Conservation (phyloP, 208 protist genomes). For the Naegleria gruberi region DNA sequence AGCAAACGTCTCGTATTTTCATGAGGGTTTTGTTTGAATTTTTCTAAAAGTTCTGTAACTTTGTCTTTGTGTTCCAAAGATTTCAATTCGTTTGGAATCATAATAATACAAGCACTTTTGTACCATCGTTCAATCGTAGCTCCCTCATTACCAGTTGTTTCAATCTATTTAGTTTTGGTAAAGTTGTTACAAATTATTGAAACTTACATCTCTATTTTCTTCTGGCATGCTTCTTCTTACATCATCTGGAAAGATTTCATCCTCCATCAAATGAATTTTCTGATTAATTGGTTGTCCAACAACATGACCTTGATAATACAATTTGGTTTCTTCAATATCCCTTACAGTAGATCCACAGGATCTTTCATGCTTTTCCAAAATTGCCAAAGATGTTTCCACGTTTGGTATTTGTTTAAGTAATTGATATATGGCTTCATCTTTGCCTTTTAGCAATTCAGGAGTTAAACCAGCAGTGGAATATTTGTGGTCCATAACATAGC, state of each 20-base stretch:
- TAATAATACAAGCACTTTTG: neutral
- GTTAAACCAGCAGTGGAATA: neutral
- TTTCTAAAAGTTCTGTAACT: too few relatives aligned
- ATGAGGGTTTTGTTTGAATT: too few relatives aligned
- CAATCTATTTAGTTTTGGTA: neutral
- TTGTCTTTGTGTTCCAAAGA: neutral
- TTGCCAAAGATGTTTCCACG: neutral
- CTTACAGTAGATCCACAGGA: neutral
- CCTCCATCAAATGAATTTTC: neutral
- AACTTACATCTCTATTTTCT: neutral
- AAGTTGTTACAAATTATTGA: too few relatives aligned
- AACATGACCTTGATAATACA: neutral
- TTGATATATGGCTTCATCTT: neutral
- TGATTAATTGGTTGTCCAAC: neutral
- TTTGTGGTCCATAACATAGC: neutral
- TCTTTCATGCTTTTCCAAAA: neutral
- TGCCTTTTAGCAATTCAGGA: neutral
- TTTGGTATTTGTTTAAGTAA: neutral
- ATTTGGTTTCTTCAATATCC: neutral
- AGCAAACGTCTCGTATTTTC: too few relatives aligned
- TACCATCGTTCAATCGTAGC: neutral
- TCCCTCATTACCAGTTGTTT: neutral
- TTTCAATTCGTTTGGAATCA: neutral
- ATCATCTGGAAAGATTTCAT: neutral
- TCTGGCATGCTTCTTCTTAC: neutral